Percentiles rank a stretch among this genome's conserved stretches.
Evolutionary conservation across 2,329 filamentous ascomycete species (phyloP).

Genomic region (Elsinoe necatrix): DNA sequence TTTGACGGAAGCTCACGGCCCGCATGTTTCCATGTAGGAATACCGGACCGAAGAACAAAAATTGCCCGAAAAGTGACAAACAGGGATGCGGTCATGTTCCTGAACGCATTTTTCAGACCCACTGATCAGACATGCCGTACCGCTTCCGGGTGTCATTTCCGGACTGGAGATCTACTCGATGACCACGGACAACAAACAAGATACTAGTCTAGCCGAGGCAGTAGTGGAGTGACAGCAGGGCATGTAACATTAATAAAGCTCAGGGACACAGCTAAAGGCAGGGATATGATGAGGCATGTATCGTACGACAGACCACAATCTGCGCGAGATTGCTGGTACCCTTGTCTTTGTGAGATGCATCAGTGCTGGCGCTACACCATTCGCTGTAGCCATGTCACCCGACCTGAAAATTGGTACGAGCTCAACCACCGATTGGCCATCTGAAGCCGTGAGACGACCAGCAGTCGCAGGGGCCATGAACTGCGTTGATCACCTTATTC

Average conservation of each 20-base stretch:
- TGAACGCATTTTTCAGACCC: background rate
- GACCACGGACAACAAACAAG: background rate
- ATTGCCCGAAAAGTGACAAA: background rate
- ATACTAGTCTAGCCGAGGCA: background rate
- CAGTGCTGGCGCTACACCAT: background rate
- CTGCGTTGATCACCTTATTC: background rate
- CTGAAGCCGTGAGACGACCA: background rate
- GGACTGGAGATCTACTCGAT: background rate
- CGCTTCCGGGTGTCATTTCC: background rate
- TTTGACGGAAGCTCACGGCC: background rate
- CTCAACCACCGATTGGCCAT: background rate
- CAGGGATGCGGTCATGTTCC: background rate
- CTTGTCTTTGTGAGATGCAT: background rate
- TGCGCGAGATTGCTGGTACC: background rate
- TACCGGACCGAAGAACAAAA: background rate
- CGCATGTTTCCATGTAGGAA: background rate
- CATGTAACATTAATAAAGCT: background rate
- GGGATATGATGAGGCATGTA: background rate
- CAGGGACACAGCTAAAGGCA: background rate
- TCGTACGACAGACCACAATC: background rate
- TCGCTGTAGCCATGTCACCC: background rate
- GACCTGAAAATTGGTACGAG: background rate
- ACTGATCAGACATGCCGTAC: background rate
- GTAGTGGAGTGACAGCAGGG: background rate
- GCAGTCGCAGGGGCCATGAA: background rate